Evolutionary conservation across 768 basidiomycete genomes (phyloP).

Genomic region (Boletus patriciae): DNA sequence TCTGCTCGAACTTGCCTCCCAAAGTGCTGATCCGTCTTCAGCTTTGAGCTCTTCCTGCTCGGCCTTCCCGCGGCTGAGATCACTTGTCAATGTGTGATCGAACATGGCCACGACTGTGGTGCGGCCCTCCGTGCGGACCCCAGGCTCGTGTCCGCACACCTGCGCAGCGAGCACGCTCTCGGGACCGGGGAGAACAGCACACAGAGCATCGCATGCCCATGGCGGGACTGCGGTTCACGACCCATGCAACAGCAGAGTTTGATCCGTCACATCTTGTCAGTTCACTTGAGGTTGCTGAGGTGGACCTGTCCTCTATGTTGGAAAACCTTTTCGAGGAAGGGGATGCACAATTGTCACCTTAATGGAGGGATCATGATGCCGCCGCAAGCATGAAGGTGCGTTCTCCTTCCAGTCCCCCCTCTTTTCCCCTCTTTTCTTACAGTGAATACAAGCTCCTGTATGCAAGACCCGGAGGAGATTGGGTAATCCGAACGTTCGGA

Average conservation of each 20-base stretch:
- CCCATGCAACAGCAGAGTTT: constrained; percentile 2
- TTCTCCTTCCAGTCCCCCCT: not conserved
- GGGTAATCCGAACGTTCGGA: no score
- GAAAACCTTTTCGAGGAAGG: not conserved
- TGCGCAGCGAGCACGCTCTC: not conserved
- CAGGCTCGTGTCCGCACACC: not conserved
- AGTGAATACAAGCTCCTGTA: no score
- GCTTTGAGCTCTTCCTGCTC: not conserved
- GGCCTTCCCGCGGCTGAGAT: not conserved
- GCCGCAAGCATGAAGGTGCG: not conserved
- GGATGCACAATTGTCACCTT: not conserved
- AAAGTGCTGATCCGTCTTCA: not conserved
- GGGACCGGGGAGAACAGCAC: not conserved
- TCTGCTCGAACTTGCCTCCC: no score
- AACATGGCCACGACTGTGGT: constrained; percentile 3
- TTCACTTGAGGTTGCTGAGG: not conserved
- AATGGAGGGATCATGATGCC: not conserved
- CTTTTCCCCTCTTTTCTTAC: not conserved
- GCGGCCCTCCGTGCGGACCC: not conserved
- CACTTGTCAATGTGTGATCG: not conserved
- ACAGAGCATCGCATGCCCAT: not conserved
- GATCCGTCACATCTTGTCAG: not conserved
- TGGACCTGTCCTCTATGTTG: constrained; percentile 9
- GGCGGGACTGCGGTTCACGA: not conserved
- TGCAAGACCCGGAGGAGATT: no score